A percentile compares a stretch with the other conserved stretches of the same genome.
Evolutionary conservation across 805 yeast species (phyloP).

Genomic region (Candida railenensis): DNA sequence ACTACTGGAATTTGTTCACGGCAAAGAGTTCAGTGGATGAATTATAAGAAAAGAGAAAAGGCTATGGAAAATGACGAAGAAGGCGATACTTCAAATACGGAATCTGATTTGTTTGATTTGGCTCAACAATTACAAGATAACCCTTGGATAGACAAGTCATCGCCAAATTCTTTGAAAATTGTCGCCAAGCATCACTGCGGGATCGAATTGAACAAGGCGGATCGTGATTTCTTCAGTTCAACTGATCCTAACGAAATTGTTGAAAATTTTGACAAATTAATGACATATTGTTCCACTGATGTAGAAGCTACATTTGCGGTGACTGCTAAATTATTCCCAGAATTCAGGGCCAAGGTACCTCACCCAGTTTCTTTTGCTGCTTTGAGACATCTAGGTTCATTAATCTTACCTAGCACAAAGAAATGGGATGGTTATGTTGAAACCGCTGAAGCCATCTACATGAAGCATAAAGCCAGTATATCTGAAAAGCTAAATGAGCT

Average conservation of each 20-base stretch:
- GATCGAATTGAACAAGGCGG: slow-evolving; percentile 61
- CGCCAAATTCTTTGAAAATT: slow-evolving; percentile 75
- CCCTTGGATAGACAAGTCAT: slow-evolving; percentile 82
- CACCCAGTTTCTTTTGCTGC: slow-evolving; percentile 96
- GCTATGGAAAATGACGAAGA: slow-evolving; percentile 16
- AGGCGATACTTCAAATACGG: slow-evolving; percentile 6
- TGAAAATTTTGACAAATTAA: slow-evolving; percentile 57
- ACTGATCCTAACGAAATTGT: slow-evolving; percentile 53
- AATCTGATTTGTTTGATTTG: slow-evolving; percentile 18
- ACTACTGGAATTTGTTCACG: slow-evolving; percentile 89
- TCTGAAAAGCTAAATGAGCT: slow-evolving; percentile 56
- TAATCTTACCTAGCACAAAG: slow-evolving; percentile 73
- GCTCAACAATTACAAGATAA: slow-evolving; percentile 47
- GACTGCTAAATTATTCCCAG: slow-evolving; percentile 66
- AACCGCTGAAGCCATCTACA: slow-evolving; percentile 66
- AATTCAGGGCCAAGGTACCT: slow-evolving; percentile 67
- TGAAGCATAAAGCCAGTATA: slow-evolving; percentile 54
- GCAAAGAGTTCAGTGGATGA: slow-evolving; percentile 78
- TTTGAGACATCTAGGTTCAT: slow-evolving; percentile 65
- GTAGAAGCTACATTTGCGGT: slow-evolving; percentile 74
- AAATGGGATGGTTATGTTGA: slow-evolving; percentile 75
- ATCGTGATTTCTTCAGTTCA: slow-evolving; percentile 63
- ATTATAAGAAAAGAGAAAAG: slow-evolving; percentile 44
- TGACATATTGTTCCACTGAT: slow-evolving; percentile 84
- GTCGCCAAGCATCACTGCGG: slow-evolving; percentile 80